These are phyloP conservation scores for Penicillium simplicissimum DNA, from an alignment of 495 filamentous ascomycete genomes.

Conservation along the genomic window DNA sequence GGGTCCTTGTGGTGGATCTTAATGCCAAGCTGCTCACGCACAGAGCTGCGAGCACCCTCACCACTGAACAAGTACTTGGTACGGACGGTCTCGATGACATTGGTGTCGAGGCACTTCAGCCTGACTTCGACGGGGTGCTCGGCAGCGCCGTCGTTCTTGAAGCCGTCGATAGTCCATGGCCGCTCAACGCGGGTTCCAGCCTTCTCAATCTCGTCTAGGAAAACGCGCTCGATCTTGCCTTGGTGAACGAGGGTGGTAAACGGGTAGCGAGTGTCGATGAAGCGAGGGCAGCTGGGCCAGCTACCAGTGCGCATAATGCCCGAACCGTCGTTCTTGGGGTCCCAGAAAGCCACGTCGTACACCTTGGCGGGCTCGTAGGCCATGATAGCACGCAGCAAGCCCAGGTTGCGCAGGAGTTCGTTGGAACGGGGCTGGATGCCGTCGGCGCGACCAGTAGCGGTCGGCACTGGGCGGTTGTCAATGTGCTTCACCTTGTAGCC, in stretches of 20 bases:
- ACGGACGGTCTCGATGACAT: conserved; percentile 61
- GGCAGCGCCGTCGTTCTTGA: conserved; percentile 59
- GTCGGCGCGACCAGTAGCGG: conserved; percentile 70
- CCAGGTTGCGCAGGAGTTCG: conserved; percentile 67
- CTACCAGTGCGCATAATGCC: conserved; percentile 63
- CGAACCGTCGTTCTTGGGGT: conserved; percentile 49
- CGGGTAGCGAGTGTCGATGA: conserved; percentile 66
- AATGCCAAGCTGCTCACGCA: conserved; percentile 59
- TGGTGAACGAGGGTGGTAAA: conserved; percentile 67
- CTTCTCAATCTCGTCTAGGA: conserved; percentile 63
- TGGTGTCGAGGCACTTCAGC: conserved; percentile 73
- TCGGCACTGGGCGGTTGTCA: conserved; percentile 64
- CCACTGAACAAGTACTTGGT: conserved; percentile 67
- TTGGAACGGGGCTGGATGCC: conserved; percentile 73
- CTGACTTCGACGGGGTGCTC: conserved; percentile 65
- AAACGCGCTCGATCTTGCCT: conserved; percentile 64
- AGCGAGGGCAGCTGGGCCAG: conserved; percentile 64
- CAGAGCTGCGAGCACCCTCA: conserved; percentile 64
- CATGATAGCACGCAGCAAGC: conserved; percentile 64
- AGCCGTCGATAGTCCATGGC: conserved; percentile 63
- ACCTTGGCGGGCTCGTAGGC: conserved; percentile 64
- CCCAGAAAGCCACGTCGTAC: conserved; percentile 69
- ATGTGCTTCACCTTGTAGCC: conserved; percentile 70
- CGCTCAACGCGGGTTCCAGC: conserved; percentile 57
- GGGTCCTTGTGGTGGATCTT: conserved; percentile 64